phyloP scores from a whole-genome alignment of 352 stramenopile genomes.

The Peronosclerospora sorghi region DNA sequence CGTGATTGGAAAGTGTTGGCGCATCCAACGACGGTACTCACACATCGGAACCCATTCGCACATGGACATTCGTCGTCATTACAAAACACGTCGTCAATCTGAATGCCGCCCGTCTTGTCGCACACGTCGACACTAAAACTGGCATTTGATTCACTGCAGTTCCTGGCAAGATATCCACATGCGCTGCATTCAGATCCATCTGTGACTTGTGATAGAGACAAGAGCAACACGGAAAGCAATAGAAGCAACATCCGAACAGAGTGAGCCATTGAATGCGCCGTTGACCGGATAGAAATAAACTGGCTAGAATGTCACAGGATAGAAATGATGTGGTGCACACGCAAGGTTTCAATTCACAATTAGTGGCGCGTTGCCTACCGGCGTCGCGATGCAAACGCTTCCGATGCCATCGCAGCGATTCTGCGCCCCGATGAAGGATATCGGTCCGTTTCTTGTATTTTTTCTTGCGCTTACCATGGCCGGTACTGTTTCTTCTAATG shows the following conservation, averaged over 20 bases:
- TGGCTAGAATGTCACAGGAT: slow-evolving; percentile 1
- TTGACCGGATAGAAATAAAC: background rate
- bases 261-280: slow-evolving; percentile 7
- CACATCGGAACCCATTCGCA: slow-evolving; percentile 35
- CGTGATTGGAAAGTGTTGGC: slow-evolving; percentile 57
- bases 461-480: background rate
- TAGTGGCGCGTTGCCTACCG: slow-evolving; percentile 26
- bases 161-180: slow-evolving; percentile 54
- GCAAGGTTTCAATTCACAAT: no score
- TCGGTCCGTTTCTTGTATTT: slow-evolving; percentile 15
- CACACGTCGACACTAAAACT: slow-evolving; percentile 32
- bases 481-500: background rate
- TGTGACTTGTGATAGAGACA: slow-evolving; percentile 1
- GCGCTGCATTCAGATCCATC: slow-evolving; percentile 34
- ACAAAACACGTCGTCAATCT: slow-evolving; percentile 79
- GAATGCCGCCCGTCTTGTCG: slow-evolving; percentile 37
- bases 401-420: slow-evolving; percentile 50
- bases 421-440: slow-evolving; percentile 51
- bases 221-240: slow-evolving; percentile 13
- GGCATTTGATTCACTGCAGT: slow-evolving; percentile 29
- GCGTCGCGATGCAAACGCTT: slow-evolving; percentile 54
- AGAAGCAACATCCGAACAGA: slow-evolving; percentile 8
- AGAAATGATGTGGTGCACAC: slow-evolving; percentile 3
- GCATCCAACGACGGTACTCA: slow-evolving; percentile 56
- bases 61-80: slow-evolving; percentile 48